phyloP scores from a whole-genome alignment of 2,329 filamentous ascomycete genomes.

The Cadophora sp. region DNA sequence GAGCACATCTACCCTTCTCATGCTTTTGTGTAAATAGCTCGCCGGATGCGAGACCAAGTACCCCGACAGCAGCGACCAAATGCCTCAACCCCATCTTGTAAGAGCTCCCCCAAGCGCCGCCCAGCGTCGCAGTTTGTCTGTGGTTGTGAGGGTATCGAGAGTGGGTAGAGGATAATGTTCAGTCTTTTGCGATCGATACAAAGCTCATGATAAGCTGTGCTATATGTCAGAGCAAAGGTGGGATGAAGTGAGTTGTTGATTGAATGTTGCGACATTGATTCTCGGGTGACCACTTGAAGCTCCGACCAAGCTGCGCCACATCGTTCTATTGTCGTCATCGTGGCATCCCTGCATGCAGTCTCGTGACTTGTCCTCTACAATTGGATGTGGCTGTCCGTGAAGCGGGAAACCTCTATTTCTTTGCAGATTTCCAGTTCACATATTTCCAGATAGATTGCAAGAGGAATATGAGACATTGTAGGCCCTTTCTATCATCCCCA shows the following conservation, averaged over 20 bases:
- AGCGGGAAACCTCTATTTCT: no score
- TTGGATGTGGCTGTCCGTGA: neutral
- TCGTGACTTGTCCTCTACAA: neutral
- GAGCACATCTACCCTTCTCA: constrained; percentile 86
- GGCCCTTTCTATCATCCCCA: no score
- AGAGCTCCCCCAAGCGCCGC: constrained; percentile 5
- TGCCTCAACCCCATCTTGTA: constrained; percentile 25
- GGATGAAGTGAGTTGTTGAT: neutral
- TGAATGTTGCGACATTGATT: neutral
- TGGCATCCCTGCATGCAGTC: neutral
- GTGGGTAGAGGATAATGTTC: neutral
- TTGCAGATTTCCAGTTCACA: no score
- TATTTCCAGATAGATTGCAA: no score
- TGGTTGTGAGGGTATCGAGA: neutral
- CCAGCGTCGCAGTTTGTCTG: constrained; percentile 13
- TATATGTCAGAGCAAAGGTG: neutral
- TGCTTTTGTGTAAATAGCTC: constrained; percentile 62
- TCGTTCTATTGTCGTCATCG: neutral
- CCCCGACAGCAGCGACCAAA: constrained; percentile 30
- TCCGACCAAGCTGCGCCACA: constrained; percentile 5
- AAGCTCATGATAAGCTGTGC: constrained; percentile 7
- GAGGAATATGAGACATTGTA: no score
- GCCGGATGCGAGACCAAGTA: constrained; percentile 35
- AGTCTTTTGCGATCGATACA: neutral
- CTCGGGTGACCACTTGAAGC: neutral